Evolutionary conservation across 1,284 basidiomycete genomes (phyloP), one percentile per base, ranked within the genome.

Genomic region (Marasmius sp.): DNA sequence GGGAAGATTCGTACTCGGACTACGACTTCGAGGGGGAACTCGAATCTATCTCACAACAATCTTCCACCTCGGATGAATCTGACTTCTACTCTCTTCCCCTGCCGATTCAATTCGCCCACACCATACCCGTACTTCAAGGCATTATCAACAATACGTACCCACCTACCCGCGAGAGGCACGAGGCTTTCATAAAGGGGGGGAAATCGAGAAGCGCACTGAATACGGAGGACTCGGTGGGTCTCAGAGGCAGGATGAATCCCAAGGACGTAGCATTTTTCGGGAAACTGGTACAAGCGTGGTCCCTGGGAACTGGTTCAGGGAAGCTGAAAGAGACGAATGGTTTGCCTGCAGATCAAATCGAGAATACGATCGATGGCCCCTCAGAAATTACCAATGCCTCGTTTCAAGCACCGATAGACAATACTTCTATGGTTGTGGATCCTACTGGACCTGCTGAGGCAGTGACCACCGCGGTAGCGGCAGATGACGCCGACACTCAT

Each of bases 21-120:
- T 12, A 52, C 55, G 16, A 20, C 27, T 37, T 58, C 39, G 63
- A 66, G 57, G 66, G 59, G 38, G 57, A 51, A 57, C 12, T 12
- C 50, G 65, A 66, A 20, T 61, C 51, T 4, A 52, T 49, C 12
- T 61, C 70, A 16, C 69, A 69, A 22, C 9, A 77, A 79, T 64
- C 80, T 82, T 3, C 66, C 71, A 7, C 75, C 78, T 9, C 57
- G 61, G n/a, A 81, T 0, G 68, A 75, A 7, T 67, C 69, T 0
- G 72, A 73, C 6, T 90, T 89, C 65, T 68, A 66, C 43, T 69
- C 75, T 36, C 77, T 89, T 36, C 62, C 78, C 7, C 76, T 89
- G n/a, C 76, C 76, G 10, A 74, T 82, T 51, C 88, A 92, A 67
- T 82, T 91, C 59, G 78, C 76, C 18, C 88, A 89, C 67, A 79